These are phyloP conservation scores for Sungouiozyma ichnusensis DNA, from an alignment of 805 yeast species.

Conservation along the genomic window DNA sequence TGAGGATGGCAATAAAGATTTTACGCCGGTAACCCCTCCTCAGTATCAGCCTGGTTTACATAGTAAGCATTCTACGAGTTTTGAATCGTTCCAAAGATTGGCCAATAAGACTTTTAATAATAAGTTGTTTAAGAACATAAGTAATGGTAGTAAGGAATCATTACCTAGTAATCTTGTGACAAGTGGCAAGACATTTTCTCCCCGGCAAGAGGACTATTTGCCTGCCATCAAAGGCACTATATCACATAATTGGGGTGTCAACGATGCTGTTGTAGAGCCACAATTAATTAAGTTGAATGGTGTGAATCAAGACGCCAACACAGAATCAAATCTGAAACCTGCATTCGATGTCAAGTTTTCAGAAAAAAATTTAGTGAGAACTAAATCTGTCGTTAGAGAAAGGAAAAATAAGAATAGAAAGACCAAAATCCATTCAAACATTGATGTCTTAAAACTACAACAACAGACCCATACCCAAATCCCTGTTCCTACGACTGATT, in stretches of 20 bases:
- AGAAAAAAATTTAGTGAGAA: not conserved
- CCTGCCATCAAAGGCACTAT: conserved; percentile 38
- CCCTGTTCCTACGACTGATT: conserved; percentile 5
- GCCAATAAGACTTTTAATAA: conserved; percentile 22
- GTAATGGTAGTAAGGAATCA: conserved; percentile 2
- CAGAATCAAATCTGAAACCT: conserved; percentile 9
- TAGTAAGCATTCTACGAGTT: conserved; percentile 14
- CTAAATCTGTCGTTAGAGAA: not conserved
- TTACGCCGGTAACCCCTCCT: conserved; percentile 8
- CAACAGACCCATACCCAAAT: not conserved
- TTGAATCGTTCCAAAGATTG: conserved; percentile 24
- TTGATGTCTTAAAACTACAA: conserved; percentile 17
- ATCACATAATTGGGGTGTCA: conserved; percentile 39
- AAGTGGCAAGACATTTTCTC: not conserved
- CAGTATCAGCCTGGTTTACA: conserved; percentile 6
- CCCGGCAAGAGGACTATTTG: conserved; percentile 5
- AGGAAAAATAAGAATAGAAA: conserved; percentile 19
- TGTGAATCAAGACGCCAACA: not conserved
- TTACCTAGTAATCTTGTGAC: not conserved
- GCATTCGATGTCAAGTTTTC: conserved; percentile 6
- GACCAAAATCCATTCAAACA: conserved; percentile 23
- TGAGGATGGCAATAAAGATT: not conserved
- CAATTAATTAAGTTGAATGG: conserved; percentile 8
- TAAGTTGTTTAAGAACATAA: conserved; percentile 22
- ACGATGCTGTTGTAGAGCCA: not conserved